These are phyloP conservation scores for Didymella keratinophila DNA, from an alignment of 2,329 filamentous ascomycete species.

Conservation along the genomic window DNA sequence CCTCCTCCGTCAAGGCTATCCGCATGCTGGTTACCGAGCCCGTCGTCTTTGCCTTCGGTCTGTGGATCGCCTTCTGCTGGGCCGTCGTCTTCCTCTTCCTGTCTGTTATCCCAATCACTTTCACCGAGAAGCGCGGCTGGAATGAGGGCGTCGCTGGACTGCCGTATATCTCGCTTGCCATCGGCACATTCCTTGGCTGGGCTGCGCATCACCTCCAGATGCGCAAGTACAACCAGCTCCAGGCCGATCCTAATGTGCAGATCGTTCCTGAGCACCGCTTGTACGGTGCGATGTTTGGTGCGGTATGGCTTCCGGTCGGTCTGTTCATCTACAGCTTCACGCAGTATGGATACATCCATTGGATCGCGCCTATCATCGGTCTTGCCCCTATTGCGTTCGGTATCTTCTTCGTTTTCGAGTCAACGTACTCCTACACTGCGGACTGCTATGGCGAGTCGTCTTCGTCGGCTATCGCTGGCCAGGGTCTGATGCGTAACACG, in stretches of 20 bases:
- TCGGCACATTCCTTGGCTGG: constrained; percentile 60
- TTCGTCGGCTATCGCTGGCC: constrained; percentile 57
- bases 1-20: constrained; percentile 62
- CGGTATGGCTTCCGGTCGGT: constrained; percentile 42
- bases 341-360: constrained; percentile 58
- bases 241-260: constrained; percentile 45
- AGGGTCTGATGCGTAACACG: constrained; percentile 62
- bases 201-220: constrained; percentile 60
- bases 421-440: constrained; percentile 60
- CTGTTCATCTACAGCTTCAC: constrained; percentile 62
- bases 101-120: constrained; percentile 48
- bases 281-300: constrained; percentile 44
- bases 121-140: constrained; percentile 62
- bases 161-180: constrained; percentile 60
- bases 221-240: constrained; percentile 57
- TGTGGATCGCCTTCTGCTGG: constrained; percentile 64
- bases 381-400: constrained; percentile 61
- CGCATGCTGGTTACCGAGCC: constrained; percentile 60
- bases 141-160: constrained; percentile 59
- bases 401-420: constrained; percentile 61
- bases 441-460: constrained; percentile 61
- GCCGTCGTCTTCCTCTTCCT: constrained; percentile 64
- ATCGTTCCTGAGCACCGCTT: constrained; percentile 50
- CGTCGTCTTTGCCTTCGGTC: constrained; percentile 59
- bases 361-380: constrained; percentile 60